Base-by-base conservation (phyloP, 1,284 basidiomycete species). In the Waitea zeae region DNA sequence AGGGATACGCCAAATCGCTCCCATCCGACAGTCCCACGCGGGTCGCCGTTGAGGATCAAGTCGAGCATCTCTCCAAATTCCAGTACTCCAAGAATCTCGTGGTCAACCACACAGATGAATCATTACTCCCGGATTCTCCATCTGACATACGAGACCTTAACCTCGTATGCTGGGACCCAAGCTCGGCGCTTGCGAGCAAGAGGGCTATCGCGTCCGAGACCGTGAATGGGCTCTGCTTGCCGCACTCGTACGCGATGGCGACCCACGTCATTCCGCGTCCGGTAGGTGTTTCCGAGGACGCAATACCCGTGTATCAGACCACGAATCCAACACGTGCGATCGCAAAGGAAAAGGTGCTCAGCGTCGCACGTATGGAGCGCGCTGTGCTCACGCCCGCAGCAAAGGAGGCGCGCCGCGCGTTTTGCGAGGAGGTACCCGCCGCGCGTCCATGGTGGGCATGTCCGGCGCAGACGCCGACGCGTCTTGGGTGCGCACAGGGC, bases 131-230 rank as follows among this genome's bases (percentile, higher is more conserved):
- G 1, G 45, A 54, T 19, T 40, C 56, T 37, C 15, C 36, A 4
- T 41, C 42, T 4, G 77, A 83, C 48, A 44, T 61, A 35, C 59
- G 75, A 14, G 74, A 78, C 38, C 61, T 82, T 38, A 83, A 83
- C 46, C 58, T 83, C 22, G 61, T 76, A 35, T 49, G 46, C n/a
- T 14, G 12, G 33, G 15, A 18, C 6, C 20, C 15, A n/a, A 15
- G 5, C 24, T n/a, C n/a, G n/a, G n/a, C n/a, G n/a, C n/a, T n/a
- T n/a, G n/a, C n/a, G n/a, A n/a, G n/a, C n/a, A 27, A 17, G 26
- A 18, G 37, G 30, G 19, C 37, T n/a, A n/a, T n/a, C n/a, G n/a
- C n/a, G n/a, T n/a, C n/a, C n/a, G n/a, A n/a, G n/a, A n/a, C n/a
- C n/a, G n/a, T n/a, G n/a, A n/a, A n/a, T n/a, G n/a, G n/a, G n/a